A percentile compares a stretch with the other conserved stretches of the same genome.
Evolutionary conservation across 352 stramenopile genomes (phyloP).

Genomic region (Globisporangium acanthophoron): DNA sequence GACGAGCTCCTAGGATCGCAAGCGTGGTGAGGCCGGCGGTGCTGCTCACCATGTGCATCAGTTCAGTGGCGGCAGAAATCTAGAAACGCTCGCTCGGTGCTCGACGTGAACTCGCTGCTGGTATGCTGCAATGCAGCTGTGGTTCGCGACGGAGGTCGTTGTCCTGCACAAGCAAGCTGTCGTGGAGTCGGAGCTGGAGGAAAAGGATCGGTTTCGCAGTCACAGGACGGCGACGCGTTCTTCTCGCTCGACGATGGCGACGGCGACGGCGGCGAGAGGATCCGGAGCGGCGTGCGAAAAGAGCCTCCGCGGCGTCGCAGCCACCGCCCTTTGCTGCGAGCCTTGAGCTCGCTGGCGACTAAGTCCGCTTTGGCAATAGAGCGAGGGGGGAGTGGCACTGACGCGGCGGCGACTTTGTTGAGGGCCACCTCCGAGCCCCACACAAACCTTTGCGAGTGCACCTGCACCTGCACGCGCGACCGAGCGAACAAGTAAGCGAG

Average conservation of each 20-base stretch:
- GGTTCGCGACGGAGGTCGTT: background rate
- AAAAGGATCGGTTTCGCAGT: background rate
- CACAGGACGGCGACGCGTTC: background rate
- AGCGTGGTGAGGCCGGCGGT: background rate
- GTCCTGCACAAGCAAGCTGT: background rate
- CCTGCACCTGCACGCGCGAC: background rate
- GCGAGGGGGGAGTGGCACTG: background rate
- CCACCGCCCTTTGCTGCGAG: background rate
- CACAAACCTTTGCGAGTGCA: background rate
- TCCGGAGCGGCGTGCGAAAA: background rate
- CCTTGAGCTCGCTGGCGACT: background rate
- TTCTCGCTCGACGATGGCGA: background rate
- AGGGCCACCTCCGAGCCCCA: background rate
- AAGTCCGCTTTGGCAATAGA: background rate
- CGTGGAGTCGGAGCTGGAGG: conserved; percentile 1
- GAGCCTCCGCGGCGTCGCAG: background rate
- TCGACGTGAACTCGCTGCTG: background rate
- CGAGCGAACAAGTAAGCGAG: background rate
- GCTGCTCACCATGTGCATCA: background rate
- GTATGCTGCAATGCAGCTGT: too few relatives aligned
- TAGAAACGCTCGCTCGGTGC: background rate
- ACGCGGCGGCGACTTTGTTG: background rate
- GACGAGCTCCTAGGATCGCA: background rate
- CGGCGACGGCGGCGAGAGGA: background rate
- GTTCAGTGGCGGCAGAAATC: background rate